Evolutionary conservation across 371 early-diverging fungal genomes (phyloP).

Genomic region (Lichtheimia ornata): DNA sequence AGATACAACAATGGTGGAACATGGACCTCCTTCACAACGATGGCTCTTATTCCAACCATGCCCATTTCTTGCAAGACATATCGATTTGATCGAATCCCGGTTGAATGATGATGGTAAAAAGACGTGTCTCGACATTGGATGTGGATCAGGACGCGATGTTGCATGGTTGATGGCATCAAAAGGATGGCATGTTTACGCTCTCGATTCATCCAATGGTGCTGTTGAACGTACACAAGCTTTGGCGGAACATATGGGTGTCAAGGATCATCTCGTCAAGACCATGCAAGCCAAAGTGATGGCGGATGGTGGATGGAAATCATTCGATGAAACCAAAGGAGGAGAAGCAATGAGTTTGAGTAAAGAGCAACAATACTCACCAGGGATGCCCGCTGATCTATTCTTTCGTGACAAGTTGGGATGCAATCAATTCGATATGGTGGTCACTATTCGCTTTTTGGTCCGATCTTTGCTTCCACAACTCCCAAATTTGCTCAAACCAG

Average conservation of each 20-base stretch:
- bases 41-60: constrained; percentile 38
- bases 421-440: constrained; percentile 34
- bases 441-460: constrained; percentile 44
- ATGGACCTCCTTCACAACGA: constrained; percentile 7
- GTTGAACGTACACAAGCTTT: constrained; percentile 33
- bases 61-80: constrained; percentile 28
- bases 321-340: constrained; percentile 6
- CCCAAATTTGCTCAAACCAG: constrained; percentile 26
- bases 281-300: constrained; percentile 31
- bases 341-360: neutral
- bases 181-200: constrained; percentile 35
- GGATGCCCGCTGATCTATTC: constrained; percentile 13
- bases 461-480: constrained; percentile 30
- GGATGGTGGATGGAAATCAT: constrained; percentile 32
- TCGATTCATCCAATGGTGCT: constrained; percentile 37
- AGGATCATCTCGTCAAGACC: constrained; percentile 7
- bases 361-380: constrained; percentile 12
- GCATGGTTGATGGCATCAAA: constrained; percentile 35
- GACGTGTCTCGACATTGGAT: constrained; percentile 45
- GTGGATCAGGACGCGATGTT: constrained; percentile 50
- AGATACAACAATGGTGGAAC: neutral
- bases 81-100: constrained; percentile 24
- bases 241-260: constrained; percentile 19
- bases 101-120: neutral
- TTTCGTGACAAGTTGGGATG: constrained; percentile 11